These are phyloP conservation scores for Penicillium sp. DNA, from an alignment of 2,329 filamentous ascomycete genomes.

Conservation along the genomic window DNA sequence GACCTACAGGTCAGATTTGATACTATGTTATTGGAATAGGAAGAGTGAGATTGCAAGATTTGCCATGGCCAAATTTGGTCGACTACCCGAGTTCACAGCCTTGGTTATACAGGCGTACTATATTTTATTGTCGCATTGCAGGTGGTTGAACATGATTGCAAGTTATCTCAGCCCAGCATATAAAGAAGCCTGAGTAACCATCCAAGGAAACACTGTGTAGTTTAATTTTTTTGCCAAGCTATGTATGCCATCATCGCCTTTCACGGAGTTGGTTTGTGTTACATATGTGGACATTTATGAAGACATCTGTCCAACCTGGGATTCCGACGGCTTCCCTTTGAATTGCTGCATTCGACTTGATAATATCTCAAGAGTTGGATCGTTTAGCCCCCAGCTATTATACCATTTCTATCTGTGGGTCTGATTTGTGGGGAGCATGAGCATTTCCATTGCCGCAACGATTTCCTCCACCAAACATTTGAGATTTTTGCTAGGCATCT, in stretches of 20 bases:
- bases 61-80: neutral
- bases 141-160: neutral
- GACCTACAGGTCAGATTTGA: neutral
- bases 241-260: neutral
- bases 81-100: neutral
- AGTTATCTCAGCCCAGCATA: neutral
- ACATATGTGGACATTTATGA: neutral
- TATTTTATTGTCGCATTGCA: too few species aligned
- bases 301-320: neutral
- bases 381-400: neutral
- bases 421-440: neutral
- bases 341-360: neutral
- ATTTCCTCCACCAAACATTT: neutral
- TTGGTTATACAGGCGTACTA: neutral
- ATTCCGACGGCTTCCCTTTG: neutral
- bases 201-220: neutral
- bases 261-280: neutral
- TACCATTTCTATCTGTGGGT: neutral
- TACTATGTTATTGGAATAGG: neutral
- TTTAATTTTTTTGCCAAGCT: too few species aligned
- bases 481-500: neutral
- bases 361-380: neutral
- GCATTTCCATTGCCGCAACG: neutral
- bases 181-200: neutral
- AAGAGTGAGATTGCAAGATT: neutral